phyloP scores from a whole-genome alignment of 139 green algal genomes.

The Asterochloris sp. region DNA sequence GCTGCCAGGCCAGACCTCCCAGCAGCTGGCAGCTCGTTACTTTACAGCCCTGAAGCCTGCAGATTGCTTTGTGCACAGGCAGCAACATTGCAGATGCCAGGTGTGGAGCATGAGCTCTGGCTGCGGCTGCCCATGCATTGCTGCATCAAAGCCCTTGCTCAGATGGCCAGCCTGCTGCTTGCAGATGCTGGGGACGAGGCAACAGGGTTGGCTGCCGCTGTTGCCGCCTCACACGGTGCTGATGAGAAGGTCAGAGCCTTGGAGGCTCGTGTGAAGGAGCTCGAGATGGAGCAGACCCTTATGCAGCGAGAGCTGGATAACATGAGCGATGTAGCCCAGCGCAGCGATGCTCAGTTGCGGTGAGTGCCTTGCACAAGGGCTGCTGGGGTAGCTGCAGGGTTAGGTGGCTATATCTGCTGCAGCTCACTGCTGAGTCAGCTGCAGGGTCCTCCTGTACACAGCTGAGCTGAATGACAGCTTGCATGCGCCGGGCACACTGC shows the following conservation, averaged over 20 bases:
- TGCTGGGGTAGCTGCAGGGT: no score
- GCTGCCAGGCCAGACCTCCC: no score
- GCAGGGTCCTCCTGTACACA: not conserved
- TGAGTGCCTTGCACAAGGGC: not conserved
- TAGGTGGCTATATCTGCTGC: not conserved
- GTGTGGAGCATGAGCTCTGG: no score
- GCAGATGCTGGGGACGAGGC: not conserved
- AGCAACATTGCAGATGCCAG: no score
- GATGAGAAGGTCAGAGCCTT: not conserved
- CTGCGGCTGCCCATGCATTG: no score
- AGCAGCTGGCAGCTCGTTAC: no score
- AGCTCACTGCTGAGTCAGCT: not conserved
- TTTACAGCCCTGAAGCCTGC: no score
- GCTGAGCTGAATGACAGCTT: no score
- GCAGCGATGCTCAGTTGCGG: slow-evolving; percentile 43
- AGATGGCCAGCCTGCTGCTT: not conserved
- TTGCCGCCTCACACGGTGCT: no score
- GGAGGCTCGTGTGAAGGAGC: slow-evolving; percentile 34
- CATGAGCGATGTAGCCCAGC: slow-evolving; percentile 37
- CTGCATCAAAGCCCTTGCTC: no score
- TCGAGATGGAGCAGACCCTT: slow-evolving; percentile 50
- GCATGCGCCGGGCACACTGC: no score
- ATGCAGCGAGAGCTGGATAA: slow-evolving; percentile 66
- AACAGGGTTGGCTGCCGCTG: not conserved
- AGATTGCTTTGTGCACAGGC: no score